phyloP scores from a whole-genome alignment of 139 green algal species.

The Picochlorum sp. region DNA sequence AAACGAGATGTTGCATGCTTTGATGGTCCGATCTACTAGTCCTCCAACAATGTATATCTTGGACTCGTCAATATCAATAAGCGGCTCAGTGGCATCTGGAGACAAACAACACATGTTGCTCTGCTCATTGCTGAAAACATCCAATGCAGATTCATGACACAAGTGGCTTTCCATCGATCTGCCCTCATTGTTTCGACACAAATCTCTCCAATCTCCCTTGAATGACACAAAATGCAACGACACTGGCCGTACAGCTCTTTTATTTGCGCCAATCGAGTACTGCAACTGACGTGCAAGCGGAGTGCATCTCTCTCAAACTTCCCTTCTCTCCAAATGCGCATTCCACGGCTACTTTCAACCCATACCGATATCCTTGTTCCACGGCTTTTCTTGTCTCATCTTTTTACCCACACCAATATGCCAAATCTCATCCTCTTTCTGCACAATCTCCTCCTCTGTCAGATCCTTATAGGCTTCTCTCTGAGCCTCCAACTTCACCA shows the following conservation, averaged over 20 bases:
- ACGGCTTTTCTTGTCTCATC: not conserved
- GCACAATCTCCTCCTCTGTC: constrained; percentile 1
- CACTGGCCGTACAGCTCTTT: not conserved
- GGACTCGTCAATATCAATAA: not conserved
- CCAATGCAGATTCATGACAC: not conserved
- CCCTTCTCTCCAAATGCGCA: constrained; percentile 14
- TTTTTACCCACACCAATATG: not conserved
- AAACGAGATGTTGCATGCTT: not conserved
- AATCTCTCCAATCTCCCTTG: not conserved
- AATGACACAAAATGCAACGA: not conserved
- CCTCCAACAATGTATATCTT: not conserved
- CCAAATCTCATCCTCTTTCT: not conserved
- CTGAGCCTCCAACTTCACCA: constrained; percentile 8
- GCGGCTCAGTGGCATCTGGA: not conserved
- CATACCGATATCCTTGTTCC: not conserved
- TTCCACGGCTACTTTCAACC: constrained; percentile 8
- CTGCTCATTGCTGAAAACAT: not conserved
- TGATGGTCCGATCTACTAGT: not conserved
- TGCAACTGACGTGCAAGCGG: constrained; percentile 20
- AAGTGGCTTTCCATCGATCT: not conserved
- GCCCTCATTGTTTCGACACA: not conserved
- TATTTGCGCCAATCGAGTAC: constrained; percentile 1
- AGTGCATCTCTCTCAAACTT: constrained; percentile 16
- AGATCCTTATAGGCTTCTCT: not conserved
- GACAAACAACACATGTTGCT: not conserved